These are phyloP conservation scores for Trichocladium antarcticum DNA, from an alignment of 495 filamentous ascomycete genomes.

Conservation along the genomic window DNA sequence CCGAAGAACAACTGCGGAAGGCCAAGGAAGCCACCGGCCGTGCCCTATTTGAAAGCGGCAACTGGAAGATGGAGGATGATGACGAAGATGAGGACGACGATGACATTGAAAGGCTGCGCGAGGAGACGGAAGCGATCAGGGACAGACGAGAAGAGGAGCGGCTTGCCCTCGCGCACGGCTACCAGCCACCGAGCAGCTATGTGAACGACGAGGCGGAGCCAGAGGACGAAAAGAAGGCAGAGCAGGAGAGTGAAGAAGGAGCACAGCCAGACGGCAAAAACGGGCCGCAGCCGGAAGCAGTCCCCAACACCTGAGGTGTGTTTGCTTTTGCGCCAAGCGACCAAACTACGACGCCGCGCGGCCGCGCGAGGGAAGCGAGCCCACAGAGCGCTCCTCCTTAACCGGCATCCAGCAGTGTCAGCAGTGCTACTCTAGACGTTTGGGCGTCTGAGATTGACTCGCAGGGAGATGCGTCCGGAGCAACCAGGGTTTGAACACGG, in stretches of 20 bases:
- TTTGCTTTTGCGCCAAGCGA: neutral
- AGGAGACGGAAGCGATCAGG: slow-evolving; percentile 56
- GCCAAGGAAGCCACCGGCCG: slow-evolving; percentile 93
- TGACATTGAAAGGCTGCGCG: slow-evolving; percentile 59
- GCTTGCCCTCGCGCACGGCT: slow-evolving; percentile 28
- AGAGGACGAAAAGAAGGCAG: slow-evolving; percentile 1
- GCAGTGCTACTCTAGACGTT: neutral
- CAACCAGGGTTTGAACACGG: neutral
- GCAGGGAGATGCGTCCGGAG: neutral
- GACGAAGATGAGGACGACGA: slow-evolving; percentile 49
- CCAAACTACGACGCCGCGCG: slow-evolving; percentile 11
- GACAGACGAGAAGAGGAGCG: slow-evolving; percentile 53
- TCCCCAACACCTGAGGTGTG: slow-evolving; percentile 22
- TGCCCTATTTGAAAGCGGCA: slow-evolving; percentile 90
- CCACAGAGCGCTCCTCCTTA: slow-evolving; percentile 16
- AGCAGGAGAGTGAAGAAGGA: too few species aligned
- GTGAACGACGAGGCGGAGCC: neutral
- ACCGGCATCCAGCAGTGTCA: slow-evolving; percentile 11
- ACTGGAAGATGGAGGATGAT: slow-evolving; percentile 66
- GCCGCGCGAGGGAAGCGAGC: slow-evolving; percentile 13
- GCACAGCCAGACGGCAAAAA: neutral
- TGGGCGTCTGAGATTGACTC: neutral
- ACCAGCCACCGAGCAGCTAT: slow-evolving; percentile 3
- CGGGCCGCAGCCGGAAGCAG: slow-evolving; percentile 12
- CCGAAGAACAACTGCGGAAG: slow-evolving; percentile 72